Evolutionary conservation across 2,329 filamentous ascomycete genomes (phyloP).

Genomic region (Calonectria ilicicola): DNA sequence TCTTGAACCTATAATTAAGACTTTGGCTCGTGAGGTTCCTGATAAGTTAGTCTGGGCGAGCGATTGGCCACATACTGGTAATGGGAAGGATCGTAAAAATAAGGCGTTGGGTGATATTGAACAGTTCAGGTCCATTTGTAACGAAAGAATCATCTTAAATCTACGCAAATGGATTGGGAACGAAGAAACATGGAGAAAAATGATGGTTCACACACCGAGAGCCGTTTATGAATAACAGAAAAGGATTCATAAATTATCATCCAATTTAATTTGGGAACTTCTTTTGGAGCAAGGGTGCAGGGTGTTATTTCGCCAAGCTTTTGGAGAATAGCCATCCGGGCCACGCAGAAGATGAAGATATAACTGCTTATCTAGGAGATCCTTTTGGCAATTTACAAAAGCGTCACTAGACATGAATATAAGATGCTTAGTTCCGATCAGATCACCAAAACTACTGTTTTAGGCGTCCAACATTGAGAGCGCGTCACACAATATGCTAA

Average conservation of each 20-base stretch:
- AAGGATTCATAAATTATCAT: background rate
- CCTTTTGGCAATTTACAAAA: no score
- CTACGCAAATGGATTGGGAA: slow-evolving; percentile 2
- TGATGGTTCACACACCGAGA: background rate
- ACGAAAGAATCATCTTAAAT: background rate
- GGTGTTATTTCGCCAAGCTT: no score
- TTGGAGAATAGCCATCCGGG: no score
- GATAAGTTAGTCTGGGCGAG: background rate
- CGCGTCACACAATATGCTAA: no score
- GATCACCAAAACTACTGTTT: no score
- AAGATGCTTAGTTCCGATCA: no score
- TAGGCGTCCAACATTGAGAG: no score
- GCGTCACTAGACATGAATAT: no score
- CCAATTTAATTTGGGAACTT: no score
- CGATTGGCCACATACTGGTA: slow-evolving; percentile 12
- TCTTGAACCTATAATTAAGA: slow-evolving; percentile 5
- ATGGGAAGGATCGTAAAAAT: background rate
- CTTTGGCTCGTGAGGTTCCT: background rate
- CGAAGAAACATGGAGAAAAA: background rate
- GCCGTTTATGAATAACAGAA: background rate
- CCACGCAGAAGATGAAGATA: no score
- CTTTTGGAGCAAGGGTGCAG: no score
- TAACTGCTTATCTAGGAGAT: no score
- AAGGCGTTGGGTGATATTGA: background rate
- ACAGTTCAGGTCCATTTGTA: background rate